Evolutionary conservation across 2,329 filamentous ascomycete species (phyloP).

Genomic region (Sclerotinia sclerotiorum): DNA sequence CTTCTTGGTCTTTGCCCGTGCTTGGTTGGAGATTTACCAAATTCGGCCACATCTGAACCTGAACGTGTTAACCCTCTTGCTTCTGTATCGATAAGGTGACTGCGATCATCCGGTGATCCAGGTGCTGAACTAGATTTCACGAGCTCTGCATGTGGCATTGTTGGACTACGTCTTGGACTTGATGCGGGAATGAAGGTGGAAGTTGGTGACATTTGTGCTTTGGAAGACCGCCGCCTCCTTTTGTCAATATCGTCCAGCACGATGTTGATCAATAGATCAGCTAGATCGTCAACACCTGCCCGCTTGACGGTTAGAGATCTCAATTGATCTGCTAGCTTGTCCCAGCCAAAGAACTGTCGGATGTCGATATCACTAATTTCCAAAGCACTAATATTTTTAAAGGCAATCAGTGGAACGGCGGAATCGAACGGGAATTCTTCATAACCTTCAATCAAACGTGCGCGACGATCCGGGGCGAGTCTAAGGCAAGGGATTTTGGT

Average conservation of each 20-base stretch:
- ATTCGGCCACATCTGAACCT: slow-evolving; percentile 37
- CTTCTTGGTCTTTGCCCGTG: slow-evolving; percentile 60
- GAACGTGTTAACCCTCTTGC: slow-evolving; percentile 34
- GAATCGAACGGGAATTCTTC: slow-evolving; percentile 99
- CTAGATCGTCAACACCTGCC: slow-evolving; percentile 83
- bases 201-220: slow-evolving; percentile 77
- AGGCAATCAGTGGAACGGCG: slow-evolving; percentile 91
- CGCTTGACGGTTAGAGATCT: slow-evolving; percentile 86
- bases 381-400: slow-evolving; percentile 93
- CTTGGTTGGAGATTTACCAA: slow-evolving; percentile 36
- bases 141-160: slow-evolving; percentile 63
- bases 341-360: slow-evolving; percentile 96
- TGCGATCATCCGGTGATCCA: slow-evolving; percentile 42
- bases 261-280: slow-evolving; percentile 86
- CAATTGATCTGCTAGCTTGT: slow-evolving; percentile 86
- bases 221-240: slow-evolving; percentile 81
- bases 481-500: slow-evolving; percentile 95
- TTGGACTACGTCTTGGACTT: slow-evolving; percentile 62
- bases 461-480: slow-evolving; percentile 88
- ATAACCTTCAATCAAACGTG: slow-evolving; percentile 84
- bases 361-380: slow-evolving; percentile 97
- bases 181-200: slow-evolving; percentile 61
- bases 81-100: slow-evolving; percentile 39
- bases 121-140: slow-evolving; percentile 66
- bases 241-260: slow-evolving; percentile 97